Conservation (phyloP, 495 filamentous ascomycete species). For the Trichoderma reesei region DNA sequence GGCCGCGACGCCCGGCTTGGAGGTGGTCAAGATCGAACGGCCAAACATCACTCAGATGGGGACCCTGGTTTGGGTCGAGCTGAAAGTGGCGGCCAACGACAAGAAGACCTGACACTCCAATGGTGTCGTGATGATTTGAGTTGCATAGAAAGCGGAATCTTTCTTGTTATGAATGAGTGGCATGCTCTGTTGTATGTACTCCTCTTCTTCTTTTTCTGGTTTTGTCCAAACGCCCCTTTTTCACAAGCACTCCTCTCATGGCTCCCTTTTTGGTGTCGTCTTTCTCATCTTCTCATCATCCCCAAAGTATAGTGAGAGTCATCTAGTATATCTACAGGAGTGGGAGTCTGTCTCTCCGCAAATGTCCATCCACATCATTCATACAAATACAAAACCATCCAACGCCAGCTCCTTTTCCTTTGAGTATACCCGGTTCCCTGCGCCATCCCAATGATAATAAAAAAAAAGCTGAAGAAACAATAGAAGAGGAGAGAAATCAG, state of each 20-base stretch:
- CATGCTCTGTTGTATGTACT: slow-evolving; percentile 3
- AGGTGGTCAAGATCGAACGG: slow-evolving; percentile 58
- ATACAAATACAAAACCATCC: background rate
- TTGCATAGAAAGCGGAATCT: background rate
- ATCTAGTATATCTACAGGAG: slow-evolving; percentile 3
- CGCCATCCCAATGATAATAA: slow-evolving; percentile 16
- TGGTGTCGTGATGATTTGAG: too few species aligned
- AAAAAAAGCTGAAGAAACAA: slow-evolving; percentile 14
- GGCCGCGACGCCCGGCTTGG: slow-evolving; percentile 60
- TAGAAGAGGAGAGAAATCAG: slow-evolving; percentile 25
- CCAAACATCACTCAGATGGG: slow-evolving; percentile 60
- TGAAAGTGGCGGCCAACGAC: slow-evolving; percentile 23
- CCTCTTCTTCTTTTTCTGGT: background rate
- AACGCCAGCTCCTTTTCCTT: slow-evolving; percentile 12
- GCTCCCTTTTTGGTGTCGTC: background rate
- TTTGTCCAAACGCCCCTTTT: background rate
- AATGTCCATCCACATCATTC: background rate
- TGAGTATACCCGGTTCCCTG: slow-evolving; percentile 18
- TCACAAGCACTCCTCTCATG: background rate
- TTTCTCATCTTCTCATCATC: background rate
- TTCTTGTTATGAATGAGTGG: background rate
- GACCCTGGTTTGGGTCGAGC: slow-evolving; percentile 43
- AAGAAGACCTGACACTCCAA: background rate
- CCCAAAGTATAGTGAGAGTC: background rate
- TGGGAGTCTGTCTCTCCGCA: background rate